These are phyloP conservation scores for Tricholoma saponaceum DNA, from an alignment of 768 basidiomycete genomes.

Conservation along the genomic window DNA sequence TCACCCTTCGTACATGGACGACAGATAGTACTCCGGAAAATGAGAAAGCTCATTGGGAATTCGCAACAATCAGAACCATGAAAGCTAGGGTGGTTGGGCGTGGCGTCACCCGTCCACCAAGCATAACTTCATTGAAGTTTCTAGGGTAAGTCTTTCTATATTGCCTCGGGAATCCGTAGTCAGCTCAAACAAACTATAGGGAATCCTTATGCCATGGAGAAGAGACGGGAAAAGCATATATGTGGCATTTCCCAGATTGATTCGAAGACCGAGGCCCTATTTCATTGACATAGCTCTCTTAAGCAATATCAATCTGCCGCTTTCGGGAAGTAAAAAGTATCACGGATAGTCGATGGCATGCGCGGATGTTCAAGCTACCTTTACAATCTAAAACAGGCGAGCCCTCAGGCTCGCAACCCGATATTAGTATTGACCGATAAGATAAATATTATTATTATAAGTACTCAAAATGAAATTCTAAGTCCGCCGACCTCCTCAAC, in stretches of 20 bases:
- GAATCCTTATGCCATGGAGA: constrained; percentile 23
- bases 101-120: constrained; percentile 41
- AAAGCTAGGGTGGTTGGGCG: constrained; percentile 41
- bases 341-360: no score
- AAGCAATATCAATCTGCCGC: no score
- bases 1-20: constrained; percentile 82
- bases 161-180: not conserved
- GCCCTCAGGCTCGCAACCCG: no score
- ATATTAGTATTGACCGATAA: no score
- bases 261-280: no score
- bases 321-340: no score
- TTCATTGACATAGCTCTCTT: no score
- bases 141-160: constrained; percentile 51
- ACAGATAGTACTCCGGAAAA: constrained; percentile 68
- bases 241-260: constrained; percentile 21
- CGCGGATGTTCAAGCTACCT: no score
- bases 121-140: constrained; percentile 78
- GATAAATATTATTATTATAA: no score
- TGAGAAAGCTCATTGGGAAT: constrained; percentile 70
- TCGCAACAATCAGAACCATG: constrained; percentile 66
- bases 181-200: constrained; percentile 2
- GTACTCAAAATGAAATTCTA: no score
- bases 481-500: no score
- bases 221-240: constrained; percentile 24
- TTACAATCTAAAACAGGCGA: no score